A percentile compares a stretch with the other conserved stretches of the same genome.
Evolutionary conservation across 352 stramenopile genomes (phyloP).

Genomic region (Thraustochytrium sp.): DNA sequence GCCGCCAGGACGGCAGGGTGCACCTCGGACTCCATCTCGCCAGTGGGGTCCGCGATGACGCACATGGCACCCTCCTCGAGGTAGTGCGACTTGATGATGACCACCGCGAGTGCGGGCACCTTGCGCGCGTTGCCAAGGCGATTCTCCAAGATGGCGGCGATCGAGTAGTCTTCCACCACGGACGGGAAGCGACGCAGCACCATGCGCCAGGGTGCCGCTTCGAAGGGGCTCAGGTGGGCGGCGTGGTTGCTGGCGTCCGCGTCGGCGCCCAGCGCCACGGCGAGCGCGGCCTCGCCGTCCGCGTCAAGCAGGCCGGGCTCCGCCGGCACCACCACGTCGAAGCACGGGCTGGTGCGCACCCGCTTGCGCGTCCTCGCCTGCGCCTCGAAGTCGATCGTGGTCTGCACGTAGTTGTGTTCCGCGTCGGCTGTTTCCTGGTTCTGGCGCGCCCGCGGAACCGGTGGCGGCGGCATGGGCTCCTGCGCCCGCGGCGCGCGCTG

Average conservation of each 20-base stretch:
- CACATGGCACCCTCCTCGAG: slow-evolving; percentile 35
- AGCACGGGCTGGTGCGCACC: slow-evolving; percentile 5
- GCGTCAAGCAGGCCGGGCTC: not conserved
- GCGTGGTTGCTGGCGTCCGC: not conserved
- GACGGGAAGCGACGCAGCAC: not conserved
- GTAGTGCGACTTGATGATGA: slow-evolving; percentile 23
- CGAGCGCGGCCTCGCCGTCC: not conserved
- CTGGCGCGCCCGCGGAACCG: not conserved
- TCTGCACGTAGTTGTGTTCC: not conserved
- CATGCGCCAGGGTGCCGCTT: not conserved
- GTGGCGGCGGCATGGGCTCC: too few species aligned
- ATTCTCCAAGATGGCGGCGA: slow-evolving; percentile 20
- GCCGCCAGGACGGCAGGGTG: slow-evolving; percentile 4
- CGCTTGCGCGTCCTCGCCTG: not conserved
- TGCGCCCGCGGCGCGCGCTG: too few species aligned
- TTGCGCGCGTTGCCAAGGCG: slow-evolving; percentile 3
- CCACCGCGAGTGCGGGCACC: slow-evolving; percentile 14
- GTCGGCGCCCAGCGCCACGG: not conserved
- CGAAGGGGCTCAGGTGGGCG: slow-evolving; percentile 4
- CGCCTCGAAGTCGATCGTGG: not conserved
- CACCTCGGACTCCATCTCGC: slow-evolving; percentile 35
- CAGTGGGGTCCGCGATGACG: slow-evolving; percentile 28
- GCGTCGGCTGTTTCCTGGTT: not conserved
- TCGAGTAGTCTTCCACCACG: not conserved
- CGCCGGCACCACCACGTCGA: not conserved